Evolutionary conservation across 768 basidiomycete species (phyloP).

Genomic region (Amylocystis lapponica): DNA sequence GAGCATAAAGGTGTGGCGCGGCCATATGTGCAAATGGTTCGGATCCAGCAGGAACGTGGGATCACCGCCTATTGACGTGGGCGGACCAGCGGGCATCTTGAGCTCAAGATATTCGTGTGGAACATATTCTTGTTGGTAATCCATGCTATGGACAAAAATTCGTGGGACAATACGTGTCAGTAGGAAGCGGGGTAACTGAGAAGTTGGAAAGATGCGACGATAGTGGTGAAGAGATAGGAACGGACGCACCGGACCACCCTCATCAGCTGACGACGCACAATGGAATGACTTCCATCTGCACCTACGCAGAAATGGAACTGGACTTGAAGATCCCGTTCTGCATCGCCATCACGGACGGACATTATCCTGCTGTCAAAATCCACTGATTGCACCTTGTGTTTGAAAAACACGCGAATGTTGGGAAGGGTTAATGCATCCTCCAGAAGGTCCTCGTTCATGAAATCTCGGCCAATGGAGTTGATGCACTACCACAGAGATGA

Average conservation of each 20-base stretch:
- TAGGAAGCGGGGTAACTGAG: not conserved
- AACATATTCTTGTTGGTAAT: conserved; percentile 94
- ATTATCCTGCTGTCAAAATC: conserved; percentile 68
- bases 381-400: conserved; percentile 70
- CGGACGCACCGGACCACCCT: conserved; percentile 73
- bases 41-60: conserved; percentile 82
- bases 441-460: conserved; percentile 83
- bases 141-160: conserved; percentile 56
- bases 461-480: conserved; percentile 86
- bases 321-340: conserved; percentile 38
- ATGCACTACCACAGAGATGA: conserved; percentile 56
- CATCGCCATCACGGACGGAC: conserved; percentile 41
- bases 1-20: conserved; percentile 98
- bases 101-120: conserved; percentile 95
- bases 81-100: conserved; percentile 81
- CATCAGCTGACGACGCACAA: conserved; percentile 93
- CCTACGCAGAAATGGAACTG: conserved; percentile 82
- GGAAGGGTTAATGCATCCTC: conserved; percentile 59
- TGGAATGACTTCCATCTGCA: conserved; percentile 91
- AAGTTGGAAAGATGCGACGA: conserved; percentile 1
- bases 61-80: conserved; percentile 45
- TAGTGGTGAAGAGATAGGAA: conserved; percentile 15
- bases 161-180: not conserved
- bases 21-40: conserved; percentile 98
- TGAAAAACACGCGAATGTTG: conserved; percentile 69